These are phyloP conservation scores for Pecoramyces ruminantium DNA, from an alignment of 192 early-diverging fungal genomes.

Conservation along the genomic window DNA sequence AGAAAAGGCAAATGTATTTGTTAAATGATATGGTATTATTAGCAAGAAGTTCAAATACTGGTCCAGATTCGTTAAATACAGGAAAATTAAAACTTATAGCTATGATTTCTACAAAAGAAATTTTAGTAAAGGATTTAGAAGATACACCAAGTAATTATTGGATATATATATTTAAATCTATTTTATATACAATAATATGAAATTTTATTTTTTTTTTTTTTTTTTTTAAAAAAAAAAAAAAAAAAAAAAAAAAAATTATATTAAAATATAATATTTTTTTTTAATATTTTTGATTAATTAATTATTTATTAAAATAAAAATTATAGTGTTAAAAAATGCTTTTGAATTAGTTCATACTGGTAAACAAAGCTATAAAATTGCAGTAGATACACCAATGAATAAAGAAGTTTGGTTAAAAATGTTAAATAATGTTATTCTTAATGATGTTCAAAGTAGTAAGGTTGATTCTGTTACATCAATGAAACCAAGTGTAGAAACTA, in stretches of 20 bases:
- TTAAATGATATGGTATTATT: slow-evolving; percentile 37
- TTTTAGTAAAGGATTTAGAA: neutral
- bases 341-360: neutral
- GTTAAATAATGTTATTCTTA: neutral
- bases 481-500: neutral
- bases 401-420: neutral
- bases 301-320: too few relatives aligned
- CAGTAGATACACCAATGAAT: neutral
- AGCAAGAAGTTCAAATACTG: slow-evolving; percentile 15
- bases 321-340: neutral
- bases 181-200: too few relatives aligned
- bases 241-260: too few relatives aligned
- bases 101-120: slow-evolving; percentile 11
- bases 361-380: neutral
- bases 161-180: too few relatives aligned
- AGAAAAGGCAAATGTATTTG: slow-evolving; percentile 26
- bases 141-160: neutral
- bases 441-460: neutral
- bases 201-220: too few relatives aligned
- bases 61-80: neutral
- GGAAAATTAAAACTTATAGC: slow-evolving; percentile 24
- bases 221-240: too few relatives aligned
- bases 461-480: neutral
- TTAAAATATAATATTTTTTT: too few relatives aligned
- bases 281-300: too few relatives aligned